Evolutionary conservation across 179 eudicot genomes (phyloP), one percentile per base, ranked within the genome.

Genomic region (Beta lomatogona): DNA sequence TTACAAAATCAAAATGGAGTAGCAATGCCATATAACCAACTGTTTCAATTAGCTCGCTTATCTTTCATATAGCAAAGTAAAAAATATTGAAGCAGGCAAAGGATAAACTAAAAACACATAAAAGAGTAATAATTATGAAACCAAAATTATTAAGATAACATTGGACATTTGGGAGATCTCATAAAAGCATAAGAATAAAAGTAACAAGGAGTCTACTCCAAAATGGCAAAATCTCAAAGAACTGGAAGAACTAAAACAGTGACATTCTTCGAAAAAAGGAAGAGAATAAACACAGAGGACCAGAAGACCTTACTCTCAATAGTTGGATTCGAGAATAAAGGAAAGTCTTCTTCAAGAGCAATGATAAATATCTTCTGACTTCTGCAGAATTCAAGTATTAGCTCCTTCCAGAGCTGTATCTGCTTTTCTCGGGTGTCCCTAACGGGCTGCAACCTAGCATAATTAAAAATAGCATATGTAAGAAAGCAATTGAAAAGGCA

Each of bases 341-440:
- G 93, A 76, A 96, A 94, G 73, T 94, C 98, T 81, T 93, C 91
- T 79, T 94, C 98, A 21, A 90, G 90, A 80, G 82, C 88, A 81
- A 96, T 83, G 4, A 94, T 82, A 84, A 89, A 94, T 67, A 91
- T 83, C 80, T 93, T 94, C 78, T 96, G 96, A 19, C 91, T 89
- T 81, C 89, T 90, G 86, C 96, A 96, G 77, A 82, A 96, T 77
- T 92, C 97, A 75, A 94, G 92, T 85, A 94, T 90, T 78, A 96
- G 91, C 85, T 93, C 97, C 90, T 96, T 96, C 99, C 99, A 95
- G 13, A 96, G 94, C 80, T 92, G 97, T 81, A 91, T 83, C 88
- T 95, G 99, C 85, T 92, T 96, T 85, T 96, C 99, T 79, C 98
- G 82, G 4, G 98, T 91, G 85, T 96, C 99, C 87, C 89, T 92